These are phyloP conservation scores for Alternaria alternata DNA, from an alignment of 2,329 filamentous ascomycete genomes.

Conservation along the genomic window DNA sequence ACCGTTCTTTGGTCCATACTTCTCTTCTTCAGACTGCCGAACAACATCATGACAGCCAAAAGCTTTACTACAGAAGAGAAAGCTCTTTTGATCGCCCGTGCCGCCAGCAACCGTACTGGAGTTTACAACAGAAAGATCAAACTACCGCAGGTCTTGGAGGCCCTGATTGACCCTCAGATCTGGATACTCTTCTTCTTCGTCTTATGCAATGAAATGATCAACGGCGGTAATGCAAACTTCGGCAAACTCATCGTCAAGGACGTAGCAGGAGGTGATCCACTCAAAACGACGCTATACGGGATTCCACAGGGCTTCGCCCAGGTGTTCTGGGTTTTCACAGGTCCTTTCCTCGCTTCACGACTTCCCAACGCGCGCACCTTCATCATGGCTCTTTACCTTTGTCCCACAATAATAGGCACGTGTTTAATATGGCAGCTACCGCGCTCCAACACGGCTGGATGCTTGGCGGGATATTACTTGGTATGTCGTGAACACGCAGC, in stretches of 20 bases:
- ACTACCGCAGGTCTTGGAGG: constrained; percentile 59
- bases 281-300: constrained; percentile 61
- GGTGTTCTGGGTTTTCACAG: constrained; percentile 62
- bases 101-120: constrained; percentile 48
- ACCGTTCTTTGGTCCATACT: constrained; percentile 57
- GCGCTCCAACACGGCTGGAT: constrained; percentile 54
- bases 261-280: constrained; percentile 50
- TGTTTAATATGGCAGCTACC: constrained; percentile 61
- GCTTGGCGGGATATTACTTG: constrained; percentile 63
- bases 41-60: constrained; percentile 54
- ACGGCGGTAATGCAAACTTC: constrained; percentile 64
- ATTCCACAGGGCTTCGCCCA: constrained; percentile 65
- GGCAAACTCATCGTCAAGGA: constrained; percentile 65
- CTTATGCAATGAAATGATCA: constrained; percentile 63
- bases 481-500: constrained; percentile 5
- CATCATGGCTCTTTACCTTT: constrained; percentile 62
- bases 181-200: constrained; percentile 57
- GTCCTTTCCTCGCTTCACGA: constrained; percentile 61
- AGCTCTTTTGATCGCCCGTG: constrained; percentile 53
- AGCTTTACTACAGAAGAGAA: constrained; percentile 56
- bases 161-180: constrained; percentile 55
- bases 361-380: constrained; percentile 61
- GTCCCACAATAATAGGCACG: constrained; percentile 61
- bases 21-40: constrained; percentile 51
- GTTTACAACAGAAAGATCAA: constrained; percentile 60